Evolutionary conservation across 306 rosid genomes (phyloP), one percentile per base, ranked within the genome.

Genomic region (Inga laurina): DNA sequence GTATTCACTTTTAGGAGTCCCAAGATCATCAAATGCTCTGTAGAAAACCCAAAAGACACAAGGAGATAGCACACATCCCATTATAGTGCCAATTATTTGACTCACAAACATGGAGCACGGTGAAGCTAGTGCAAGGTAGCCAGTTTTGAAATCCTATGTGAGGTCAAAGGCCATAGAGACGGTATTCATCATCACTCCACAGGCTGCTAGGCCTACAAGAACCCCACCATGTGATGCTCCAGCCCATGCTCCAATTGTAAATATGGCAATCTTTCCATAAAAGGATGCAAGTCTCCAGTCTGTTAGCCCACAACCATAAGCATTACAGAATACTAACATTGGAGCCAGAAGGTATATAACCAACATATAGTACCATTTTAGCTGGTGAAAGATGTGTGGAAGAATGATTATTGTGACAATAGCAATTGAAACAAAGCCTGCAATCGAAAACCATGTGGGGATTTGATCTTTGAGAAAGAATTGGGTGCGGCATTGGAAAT

Each of bases 111-210:
- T 86, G 80, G 91, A 77, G 22, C 87, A 78, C 3, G 91, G 91
- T 0, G 91, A 89, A 73, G 91, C 88, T 32, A 89, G 24, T 8
- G 91, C 84, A 7, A 89, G 88, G 87, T 84, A 89, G 27, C 91
- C 90, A 0, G 91, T 89, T 79, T 89, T 89, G 37, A 86, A 86
- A 77, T 89, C 91, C 57, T 89, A 90, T 77, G 67, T 82, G 9
- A 89, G 88, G 57, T 89, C 90, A 35, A 90, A 86, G 39, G 91
- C 88, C n/a, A 88, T 86, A 64, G 90, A 8, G 56, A 86, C 91
- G n/a, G 86, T 84, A 86, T 89, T 89, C 91, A 89, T 86, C 90
- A 89, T 89, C 65, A 89, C 91, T 68, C 91, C 91, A 82, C 91
- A 89, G 1, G 91, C 87, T 34, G 90, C 88, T 8, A 89, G 67